These are phyloP conservation scores for Rhizodiscina lignyota DNA, from an alignment of 495 filamentous ascomycete genomes.

Conservation along the genomic window DNA sequence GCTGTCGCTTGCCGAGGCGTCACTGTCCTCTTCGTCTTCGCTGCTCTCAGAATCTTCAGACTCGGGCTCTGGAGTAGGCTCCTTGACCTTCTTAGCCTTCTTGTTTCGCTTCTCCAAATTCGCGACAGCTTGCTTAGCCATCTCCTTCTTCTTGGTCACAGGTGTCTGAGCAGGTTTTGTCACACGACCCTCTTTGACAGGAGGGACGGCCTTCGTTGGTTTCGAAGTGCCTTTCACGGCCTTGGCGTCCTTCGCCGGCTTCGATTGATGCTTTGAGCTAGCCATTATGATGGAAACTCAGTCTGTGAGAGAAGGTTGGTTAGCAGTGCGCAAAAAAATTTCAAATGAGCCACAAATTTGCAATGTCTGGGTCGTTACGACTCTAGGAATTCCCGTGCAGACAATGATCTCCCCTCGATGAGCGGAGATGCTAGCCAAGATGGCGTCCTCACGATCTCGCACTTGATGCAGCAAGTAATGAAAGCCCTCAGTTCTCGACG, in stretches of 20 bases:
- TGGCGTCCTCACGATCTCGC: no score
- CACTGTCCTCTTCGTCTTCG: slow-evolving; percentile 8
- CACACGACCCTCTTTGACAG: slow-evolving; percentile 30
- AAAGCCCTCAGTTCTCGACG: slow-evolving; percentile 9
- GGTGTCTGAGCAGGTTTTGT: slow-evolving; percentile 23
- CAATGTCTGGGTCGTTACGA: no score
- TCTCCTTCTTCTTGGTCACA: slow-evolving; percentile 24
- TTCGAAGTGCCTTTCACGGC: slow-evolving; percentile 7
- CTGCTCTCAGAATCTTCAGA: slow-evolving; percentile 23
- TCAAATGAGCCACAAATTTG: no score
- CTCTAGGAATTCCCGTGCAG: no score
- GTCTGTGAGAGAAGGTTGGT: no score
- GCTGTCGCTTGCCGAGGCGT: slow-evolving; percentile 10
- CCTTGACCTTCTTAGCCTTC: slow-evolving; percentile 33
- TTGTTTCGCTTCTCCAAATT: no score
- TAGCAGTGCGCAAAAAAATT: no score
- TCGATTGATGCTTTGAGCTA: not conserved
- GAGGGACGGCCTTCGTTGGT: slow-evolving; percentile 7
- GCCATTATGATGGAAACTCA: no score
- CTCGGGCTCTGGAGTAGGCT: slow-evolving; percentile 24
- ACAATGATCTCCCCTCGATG: no score
- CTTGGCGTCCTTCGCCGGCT: slow-evolving; percentile 6
- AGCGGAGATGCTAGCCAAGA: no score
- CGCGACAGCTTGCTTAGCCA: slow-evolving; percentile 15
- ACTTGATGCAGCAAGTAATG: no score